These are phyloP conservation scores for Apostasia shenzhenica DNA, from an alignment of 106 monocot species.

Conservation along the genomic window DNA sequence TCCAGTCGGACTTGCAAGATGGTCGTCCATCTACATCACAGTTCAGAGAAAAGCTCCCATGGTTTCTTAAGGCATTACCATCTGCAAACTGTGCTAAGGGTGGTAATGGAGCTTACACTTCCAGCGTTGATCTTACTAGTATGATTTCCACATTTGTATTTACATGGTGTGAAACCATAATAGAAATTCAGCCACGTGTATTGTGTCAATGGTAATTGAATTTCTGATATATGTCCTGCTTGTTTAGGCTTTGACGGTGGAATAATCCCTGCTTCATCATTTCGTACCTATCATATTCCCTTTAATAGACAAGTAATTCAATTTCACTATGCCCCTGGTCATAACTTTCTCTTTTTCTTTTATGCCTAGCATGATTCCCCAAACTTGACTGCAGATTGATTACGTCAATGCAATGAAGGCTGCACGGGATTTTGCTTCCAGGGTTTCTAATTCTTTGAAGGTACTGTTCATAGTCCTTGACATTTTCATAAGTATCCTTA, in stretches of 20 bases:
- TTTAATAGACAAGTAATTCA: constrained; percentile 86
- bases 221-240: background rate
- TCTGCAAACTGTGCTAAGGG: constrained; percentile 96
- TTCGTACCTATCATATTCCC: constrained; percentile 95
- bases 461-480: constrained; percentile 19
- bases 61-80: constrained; percentile 95
- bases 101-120: constrained; percentile 93
- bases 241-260: constrained; percentile 72
- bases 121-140: constrained; percentile 62
- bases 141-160: no score
- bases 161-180: background rate
- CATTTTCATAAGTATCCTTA: no score
- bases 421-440: constrained; percentile 82
- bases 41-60: constrained; percentile 89
- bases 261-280: constrained; percentile 71
- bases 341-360: background rate
- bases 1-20: constrained; percentile 61
- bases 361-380: background rate
- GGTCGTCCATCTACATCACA: constrained; percentile 83
- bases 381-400: constrained; percentile 46
- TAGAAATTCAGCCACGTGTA: background rate
- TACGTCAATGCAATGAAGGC: constrained; percentile 91
- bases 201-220: background rate
- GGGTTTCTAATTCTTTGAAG: constrained; percentile 81
- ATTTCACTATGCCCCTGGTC: background rate